Evolutionary conservation across 495 filamentous ascomycete species (phyloP), one percentile per base, ranked within the genome.

Genomic region (Penicillium lividum): DNA sequence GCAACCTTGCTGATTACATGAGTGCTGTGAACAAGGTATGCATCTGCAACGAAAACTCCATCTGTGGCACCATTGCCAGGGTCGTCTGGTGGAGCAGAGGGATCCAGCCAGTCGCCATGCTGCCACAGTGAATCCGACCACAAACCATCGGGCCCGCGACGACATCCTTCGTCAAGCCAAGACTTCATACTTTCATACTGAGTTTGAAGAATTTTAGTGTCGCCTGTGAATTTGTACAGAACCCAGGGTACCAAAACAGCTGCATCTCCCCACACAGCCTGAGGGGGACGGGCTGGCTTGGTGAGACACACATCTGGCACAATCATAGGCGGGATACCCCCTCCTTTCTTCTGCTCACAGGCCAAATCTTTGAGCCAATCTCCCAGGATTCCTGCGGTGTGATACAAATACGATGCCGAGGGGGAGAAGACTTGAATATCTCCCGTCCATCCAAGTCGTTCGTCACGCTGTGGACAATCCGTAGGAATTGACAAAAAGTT

Each of bases 31-130:
- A 81, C 70, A 15, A 85, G 74, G 64, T 83, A 85, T 8, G 80
- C 77, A 44, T 85, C 79, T 13, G 80, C 77, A 0, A 82, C 78
- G 6, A 80, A 70, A 7, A 66, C 67, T 0, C 73, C 67, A 42
- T 76, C 71, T 5, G 80, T 81, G 9, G 71, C 73, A 6, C 68
- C 69, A 53, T 71, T 47, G 0, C 74, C 77, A 5, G 82, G 69
- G 22, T 77, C 64, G 10, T 77, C 67, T 3, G 76, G 66, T 0
- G 80, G 80, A 0, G 82, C 72, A 5, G 68, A 67, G 0, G 81
- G 82, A 47, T 85, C 82, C 0, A 84, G 73, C 82, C 81, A 84
- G 67, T 85, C 81, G 4, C 76, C 79, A 13, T 74, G 70, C 58
- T 83, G 80, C 56, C 68, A 75, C 6, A 57, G 58, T 0, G 64